Base-by-base conservation (phyloP, 2,329 filamentous ascomycete genomes). In the Annulohypoxylon truncatum region DNA sequence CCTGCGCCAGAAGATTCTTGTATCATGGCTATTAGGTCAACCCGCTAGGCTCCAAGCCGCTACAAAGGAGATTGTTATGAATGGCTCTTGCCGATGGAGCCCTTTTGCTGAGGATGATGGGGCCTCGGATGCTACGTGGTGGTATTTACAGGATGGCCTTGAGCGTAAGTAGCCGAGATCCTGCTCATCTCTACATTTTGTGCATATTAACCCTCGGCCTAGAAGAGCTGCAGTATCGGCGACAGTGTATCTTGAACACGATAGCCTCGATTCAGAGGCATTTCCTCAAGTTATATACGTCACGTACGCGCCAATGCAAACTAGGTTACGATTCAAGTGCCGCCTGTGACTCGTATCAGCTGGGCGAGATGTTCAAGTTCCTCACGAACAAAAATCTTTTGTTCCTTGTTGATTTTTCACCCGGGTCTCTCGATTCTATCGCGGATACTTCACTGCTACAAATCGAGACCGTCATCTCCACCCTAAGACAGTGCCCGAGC, bases 321-420 rank as follows among this genome's bases (percentile, higher is more conserved):
- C 83, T 93, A 0, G 91, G 91, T 55, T 94, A 94, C 77, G 90
- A 92, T 73, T 89, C 88, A 1, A 91, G 88, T 66, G 79, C 85
- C 1, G 87, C 90, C 42, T 94, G 92, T 76, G 92, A 94, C 79
- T 89, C 88, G 1, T 94, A 91, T 73, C 92, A 94, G 77, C 85
- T 94, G 0, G 92, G 91, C 20, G 90, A 94, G 78, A 92, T 92
- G 83, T 79, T 93, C 68, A 89, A 88, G 70, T 94, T 94, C 77
- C 85, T 94, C 33, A 79, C 82, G 12, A 83, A 84, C 69, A 87
- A 88, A 69, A 83, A 85, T 26, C 85, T 92, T 0, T 73, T 93
- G 3, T 85, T 84, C 35, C 78, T 92, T 0, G 81, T 85, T 5
- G 85, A 88, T 73, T 88, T 87, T 67, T 82, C 84, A 33, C 80